Percentiles rank a stretch among this genome's conserved stretches.
phyloP scores from a whole-genome alignment of 768 basidiomycete genomes.

The Dioszegia crocea region DNA sequence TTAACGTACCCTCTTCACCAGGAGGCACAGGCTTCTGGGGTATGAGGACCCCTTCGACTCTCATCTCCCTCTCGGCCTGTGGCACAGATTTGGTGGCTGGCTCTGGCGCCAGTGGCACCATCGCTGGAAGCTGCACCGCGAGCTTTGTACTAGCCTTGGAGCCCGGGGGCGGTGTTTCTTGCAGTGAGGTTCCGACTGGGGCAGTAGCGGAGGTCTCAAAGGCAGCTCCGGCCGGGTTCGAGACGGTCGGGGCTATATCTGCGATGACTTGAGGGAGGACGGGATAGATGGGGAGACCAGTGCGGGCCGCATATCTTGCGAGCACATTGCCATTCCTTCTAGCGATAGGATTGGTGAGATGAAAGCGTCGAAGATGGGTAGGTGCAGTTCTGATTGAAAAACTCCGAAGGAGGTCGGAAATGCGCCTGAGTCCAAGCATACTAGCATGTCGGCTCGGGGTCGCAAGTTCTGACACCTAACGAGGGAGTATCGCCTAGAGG shows the following conservation, averaged over 20 bases:
- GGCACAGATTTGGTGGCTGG: neutral
- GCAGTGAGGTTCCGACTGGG: constrained; percentile 31
- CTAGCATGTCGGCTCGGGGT: too few relatives aligned
- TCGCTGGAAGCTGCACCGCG: constrained; percentile 28
- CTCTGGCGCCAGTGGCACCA: constrained; percentile 17
- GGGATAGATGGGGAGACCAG: neutral
- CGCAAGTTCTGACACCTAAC: too few relatives aligned
- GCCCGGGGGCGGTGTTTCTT: constrained; percentile 34
- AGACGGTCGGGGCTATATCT: neutral
- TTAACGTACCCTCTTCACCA: constrained; percentile 49
- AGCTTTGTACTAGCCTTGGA: constrained; percentile 1
- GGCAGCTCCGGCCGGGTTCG: neutral
- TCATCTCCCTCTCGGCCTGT: constrained; percentile 15
- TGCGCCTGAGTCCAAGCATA: too few relatives aligned
- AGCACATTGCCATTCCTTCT: neutral
- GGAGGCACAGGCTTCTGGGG: constrained; percentile 44
- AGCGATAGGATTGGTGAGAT: neutral
- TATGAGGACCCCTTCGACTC: constrained; percentile 35
- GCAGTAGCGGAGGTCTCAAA: constrained; percentile 33
- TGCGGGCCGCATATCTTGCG: neutral
- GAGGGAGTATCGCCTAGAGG: too few relatives aligned
- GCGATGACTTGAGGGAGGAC: constrained; percentile 1
- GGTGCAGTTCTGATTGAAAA: neutral
- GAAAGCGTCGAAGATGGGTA: neutral
- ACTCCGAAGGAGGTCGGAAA: neutral